Percentiles rank a stretch among this genome's conserved stretches.
Conservation (phyloP, 352 stramenopile species). For the Blastocystis sp. region DNA sequence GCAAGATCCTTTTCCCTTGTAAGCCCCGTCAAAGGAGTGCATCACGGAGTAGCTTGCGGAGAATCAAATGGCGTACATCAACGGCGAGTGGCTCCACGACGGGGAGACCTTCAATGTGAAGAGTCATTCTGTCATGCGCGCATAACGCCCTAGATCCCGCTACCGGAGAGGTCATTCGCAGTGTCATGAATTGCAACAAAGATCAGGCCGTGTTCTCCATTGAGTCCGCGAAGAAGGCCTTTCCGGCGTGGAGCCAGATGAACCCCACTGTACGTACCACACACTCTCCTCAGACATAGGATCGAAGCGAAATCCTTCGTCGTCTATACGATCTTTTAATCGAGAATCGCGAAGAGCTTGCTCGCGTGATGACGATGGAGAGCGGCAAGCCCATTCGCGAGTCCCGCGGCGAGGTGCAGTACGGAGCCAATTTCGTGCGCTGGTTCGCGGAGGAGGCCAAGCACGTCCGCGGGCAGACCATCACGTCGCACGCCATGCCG, state of each 20-base stretch:
- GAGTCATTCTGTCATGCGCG: background rate
- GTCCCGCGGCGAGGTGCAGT: slow-evolving; percentile 87
- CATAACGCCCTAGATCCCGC: slow-evolving; percentile 73
- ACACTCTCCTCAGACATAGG: background rate
- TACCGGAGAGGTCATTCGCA: slow-evolving; percentile 78
- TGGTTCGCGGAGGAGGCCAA: slow-evolving; percentile 91
- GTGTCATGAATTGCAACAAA: slow-evolving; percentile 78
- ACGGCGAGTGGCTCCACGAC: slow-evolving; percentile 22
- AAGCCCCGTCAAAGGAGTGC: background rate
- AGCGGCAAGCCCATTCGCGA: slow-evolving; percentile 92
- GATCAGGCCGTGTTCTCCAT: slow-evolving; percentile 79
- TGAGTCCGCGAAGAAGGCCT: slow-evolving; percentile 76
- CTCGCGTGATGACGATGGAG: slow-evolving; percentile 90
- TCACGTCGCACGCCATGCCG: slow-evolving; percentile 74
- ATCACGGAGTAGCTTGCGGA: slow-evolving; percentile 1
- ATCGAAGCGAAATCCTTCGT: background rate
- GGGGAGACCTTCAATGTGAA: slow-evolving; percentile 18
- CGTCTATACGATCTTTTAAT: slow-evolving; percentile 67
- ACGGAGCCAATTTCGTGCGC: slow-evolving; percentile 89
- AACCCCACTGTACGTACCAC: slow-evolving; percentile 74
- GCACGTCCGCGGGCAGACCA: slow-evolving; percentile 81
- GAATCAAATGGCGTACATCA: slow-evolving; percentile 52
- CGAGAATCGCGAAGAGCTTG: slow-evolving; percentile 80
- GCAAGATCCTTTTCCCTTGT: slow-evolving; percentile 10
- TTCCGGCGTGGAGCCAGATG: slow-evolving; percentile 79